Conservation (phyloP, 106 monocot genomes). For the Allium sativum region DNA sequence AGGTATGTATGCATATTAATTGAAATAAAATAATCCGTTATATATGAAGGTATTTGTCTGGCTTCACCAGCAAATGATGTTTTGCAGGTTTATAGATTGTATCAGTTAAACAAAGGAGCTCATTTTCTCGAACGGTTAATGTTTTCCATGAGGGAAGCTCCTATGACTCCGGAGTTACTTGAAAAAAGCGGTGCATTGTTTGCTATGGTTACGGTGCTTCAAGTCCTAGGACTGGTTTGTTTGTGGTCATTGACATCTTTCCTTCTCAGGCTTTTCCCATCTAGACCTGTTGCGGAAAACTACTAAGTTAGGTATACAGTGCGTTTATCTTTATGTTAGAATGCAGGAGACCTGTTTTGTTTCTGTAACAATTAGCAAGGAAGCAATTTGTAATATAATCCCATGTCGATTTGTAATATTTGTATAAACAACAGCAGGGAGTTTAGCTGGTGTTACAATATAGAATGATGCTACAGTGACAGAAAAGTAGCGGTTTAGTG, state of each 20-base stretch:
- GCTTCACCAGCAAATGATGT: neutral
- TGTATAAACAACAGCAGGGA: no score
- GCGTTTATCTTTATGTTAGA: no score
- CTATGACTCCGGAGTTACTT: slow-evolving; percentile 17
- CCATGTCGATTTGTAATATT: no score
- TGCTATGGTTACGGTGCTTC: slow-evolving; percentile 43
- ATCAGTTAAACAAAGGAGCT: slow-evolving; percentile 59
- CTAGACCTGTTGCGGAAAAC: slow-evolving; percentile 60
- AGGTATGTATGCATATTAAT: slow-evolving; percentile 33
- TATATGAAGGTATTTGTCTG: no score
- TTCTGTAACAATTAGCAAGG: no score
- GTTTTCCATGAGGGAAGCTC: slow-evolving; percentile 26
- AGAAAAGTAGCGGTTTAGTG: no score
- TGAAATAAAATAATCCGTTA: neutral
- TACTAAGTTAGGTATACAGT: slow-evolving; percentile 19
- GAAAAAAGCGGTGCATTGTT: slow-evolving; percentile 34
- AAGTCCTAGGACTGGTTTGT: slow-evolving; percentile 49
- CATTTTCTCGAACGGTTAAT: slow-evolving; percentile 53
- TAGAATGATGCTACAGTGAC: no score
- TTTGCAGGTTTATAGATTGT: slow-evolving; percentile 58
- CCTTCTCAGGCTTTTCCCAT: slow-evolving; percentile 62
- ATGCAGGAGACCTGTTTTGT: no score
- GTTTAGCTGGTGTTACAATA: no score
- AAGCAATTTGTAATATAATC: no score
- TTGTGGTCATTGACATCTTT: slow-evolving; percentile 65